phyloP scores from a whole-genome alignment of 352 stramenopile species.

The Phytophthora ramorum region DNA sequence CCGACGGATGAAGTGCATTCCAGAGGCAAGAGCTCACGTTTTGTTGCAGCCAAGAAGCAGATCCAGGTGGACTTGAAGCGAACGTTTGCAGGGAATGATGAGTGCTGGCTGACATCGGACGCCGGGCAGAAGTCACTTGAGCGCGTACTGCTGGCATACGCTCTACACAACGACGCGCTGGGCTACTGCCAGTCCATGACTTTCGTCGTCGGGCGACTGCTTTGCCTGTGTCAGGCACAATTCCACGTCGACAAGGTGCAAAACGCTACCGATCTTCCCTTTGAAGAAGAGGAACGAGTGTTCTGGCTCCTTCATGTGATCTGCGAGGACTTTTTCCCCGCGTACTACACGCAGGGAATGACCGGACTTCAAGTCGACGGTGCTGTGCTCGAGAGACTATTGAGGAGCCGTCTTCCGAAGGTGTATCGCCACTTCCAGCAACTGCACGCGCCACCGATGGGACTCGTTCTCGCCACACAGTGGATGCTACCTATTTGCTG shows the following conservation, averaged over 20 bases:
- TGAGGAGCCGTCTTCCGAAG: constrained; percentile 58
- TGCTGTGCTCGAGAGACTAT: constrained; percentile 57
- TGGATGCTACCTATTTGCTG: constrained; percentile 75
- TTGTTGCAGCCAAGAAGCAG: constrained; percentile 52
- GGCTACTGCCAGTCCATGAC: constrained; percentile 94
- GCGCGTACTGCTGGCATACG: constrained; percentile 81
- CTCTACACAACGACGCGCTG: constrained; percentile 74
- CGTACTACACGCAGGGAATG: constrained; percentile 76
- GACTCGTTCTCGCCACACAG: constrained; percentile 67
- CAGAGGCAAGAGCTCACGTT: constrained; percentile 22
- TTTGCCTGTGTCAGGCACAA: constrained; percentile 61
- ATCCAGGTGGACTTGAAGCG: constrained; percentile 74
- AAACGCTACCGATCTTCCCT: background rate
- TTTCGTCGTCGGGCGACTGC: constrained; percentile 80
- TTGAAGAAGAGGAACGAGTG: constrained; percentile 48
- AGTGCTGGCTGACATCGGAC: constrained; percentile 62
- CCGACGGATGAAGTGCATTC: constrained; percentile 28
- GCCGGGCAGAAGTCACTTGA: constrained; percentile 57
- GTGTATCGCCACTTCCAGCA: constrained; percentile 65
- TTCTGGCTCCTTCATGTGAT: constrained; percentile 71
- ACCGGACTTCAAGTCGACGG: constrained; percentile 63
- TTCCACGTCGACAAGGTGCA: background rate
- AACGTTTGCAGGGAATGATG: constrained; percentile 69
- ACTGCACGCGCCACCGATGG: constrained; percentile 58
- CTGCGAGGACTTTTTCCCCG: constrained; percentile 66